Conservation (phyloP, 2,329 filamentous ascomycete species). For the Fusarium brevicatenulatum region DNA sequence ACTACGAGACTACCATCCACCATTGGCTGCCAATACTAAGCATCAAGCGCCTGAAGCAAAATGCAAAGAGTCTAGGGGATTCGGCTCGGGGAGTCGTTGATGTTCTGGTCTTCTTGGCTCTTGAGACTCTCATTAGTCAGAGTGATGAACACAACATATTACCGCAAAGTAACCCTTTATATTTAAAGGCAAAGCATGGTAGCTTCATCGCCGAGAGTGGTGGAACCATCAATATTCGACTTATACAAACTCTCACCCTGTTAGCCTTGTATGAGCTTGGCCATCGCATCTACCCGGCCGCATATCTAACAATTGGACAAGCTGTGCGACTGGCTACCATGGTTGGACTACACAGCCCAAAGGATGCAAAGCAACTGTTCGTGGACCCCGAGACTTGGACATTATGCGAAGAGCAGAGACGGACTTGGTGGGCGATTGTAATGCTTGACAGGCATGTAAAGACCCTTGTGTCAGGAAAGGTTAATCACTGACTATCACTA, state of each 20-base stretch:
- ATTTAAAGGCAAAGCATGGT: not conserved
- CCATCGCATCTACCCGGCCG: not conserved
- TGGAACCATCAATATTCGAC: not conserved
- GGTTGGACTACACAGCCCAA: not conserved
- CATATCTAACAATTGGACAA: not conserved
- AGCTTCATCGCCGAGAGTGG: not conserved
- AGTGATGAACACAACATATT: not conserved
- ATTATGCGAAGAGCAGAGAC: not conserved
- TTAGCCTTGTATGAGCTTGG: not conserved
- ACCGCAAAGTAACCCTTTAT: not conserved
- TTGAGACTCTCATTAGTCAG: not conserved
- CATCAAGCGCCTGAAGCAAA: not conserved
- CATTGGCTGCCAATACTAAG: not conserved
- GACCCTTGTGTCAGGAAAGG: fast-evolving
- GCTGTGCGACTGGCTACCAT: not conserved
- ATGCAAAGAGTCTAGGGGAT: fast-evolving
- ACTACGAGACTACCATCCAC: not conserved
- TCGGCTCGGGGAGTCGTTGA: not conserved
- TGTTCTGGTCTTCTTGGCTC: not conserved
- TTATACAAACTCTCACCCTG: not conserved
- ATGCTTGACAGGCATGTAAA: not conserved
- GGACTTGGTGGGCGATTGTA: not conserved
- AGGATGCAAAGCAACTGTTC: not conserved
- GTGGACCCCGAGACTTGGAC: not conserved
- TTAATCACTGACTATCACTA: not conserved